Evolutionary conservation across 148 eudicot species (phyloP).

Genomic region (Silene uniflora): DNA sequence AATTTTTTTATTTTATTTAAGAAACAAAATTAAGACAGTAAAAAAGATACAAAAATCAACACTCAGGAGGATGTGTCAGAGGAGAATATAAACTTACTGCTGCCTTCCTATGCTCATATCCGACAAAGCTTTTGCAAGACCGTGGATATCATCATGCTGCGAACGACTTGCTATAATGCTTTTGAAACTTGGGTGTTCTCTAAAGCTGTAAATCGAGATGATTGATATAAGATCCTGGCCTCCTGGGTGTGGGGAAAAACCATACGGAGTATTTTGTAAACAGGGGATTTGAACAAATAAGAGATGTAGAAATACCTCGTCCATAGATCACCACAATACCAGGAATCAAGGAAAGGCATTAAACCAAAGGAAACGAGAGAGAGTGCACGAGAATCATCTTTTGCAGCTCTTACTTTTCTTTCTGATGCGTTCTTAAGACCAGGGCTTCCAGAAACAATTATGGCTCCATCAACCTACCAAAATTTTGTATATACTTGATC

Average conservation of each 20-base stretch:
- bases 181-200: conserved; percentile 68
- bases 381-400: conserved; percentile 71
- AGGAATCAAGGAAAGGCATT: conserved; percentile 48
- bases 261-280: too few species aligned
- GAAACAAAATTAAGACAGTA: neutral
- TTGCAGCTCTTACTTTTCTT: conserved; percentile 61
- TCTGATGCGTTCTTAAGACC: conserved; percentile 50
- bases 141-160: conserved; percentile 55
- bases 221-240: neutral
- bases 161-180: conserved; percentile 46
- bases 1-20: too few species aligned
- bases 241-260: neutral
- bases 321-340: conserved; percentile 87
- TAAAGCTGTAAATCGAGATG: conserved; percentile 52
- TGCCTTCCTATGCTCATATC: conserved; percentile 83
- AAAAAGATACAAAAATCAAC: neutral
- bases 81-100: conserved; percentile 49
- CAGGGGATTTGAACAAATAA: neutral
- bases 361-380: conserved; percentile 57
- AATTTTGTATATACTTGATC: neutral
- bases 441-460: conserved; percentile 94
- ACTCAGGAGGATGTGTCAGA: neutral
- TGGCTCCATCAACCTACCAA: conserved; percentile 62
- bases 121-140: conserved; percentile 71
- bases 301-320: conserved; percentile 45